Evolutionary conservation across 2,329 filamentous ascomycete species (phyloP), one percentile per base, ranked within the genome.

Genomic region (Xenoacremonium recifei): DNA sequence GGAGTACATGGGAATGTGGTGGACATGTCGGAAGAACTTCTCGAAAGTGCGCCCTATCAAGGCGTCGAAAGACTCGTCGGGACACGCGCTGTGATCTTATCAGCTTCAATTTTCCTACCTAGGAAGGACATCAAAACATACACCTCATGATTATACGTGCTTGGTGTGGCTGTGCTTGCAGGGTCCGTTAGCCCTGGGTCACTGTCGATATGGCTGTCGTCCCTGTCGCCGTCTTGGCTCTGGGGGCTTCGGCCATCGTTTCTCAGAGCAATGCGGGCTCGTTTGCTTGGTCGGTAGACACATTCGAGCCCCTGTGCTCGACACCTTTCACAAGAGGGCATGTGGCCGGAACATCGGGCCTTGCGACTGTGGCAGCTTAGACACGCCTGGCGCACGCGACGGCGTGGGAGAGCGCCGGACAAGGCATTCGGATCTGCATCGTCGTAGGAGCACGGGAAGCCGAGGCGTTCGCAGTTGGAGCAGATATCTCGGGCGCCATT

Each of bases 1-100:
- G 10, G 76, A 77, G 61, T 76, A 77, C 51, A 77, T 75, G 33
- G 77, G 75, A 38, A 80, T 76, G 47, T 80, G 77, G 59, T 80
- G 76, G 30, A 80, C 69, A 53, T 80, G 73, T 31, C 73, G 72
- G 57, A 80, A 80, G 62, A 79, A 80, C 50, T 73, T 71, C 51
- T 76, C 75, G 49, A 80, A 77, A 5, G 75, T 76, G 29, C 70
- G 70, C 37, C 71, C 65, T 30, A 77, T 74, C 19, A 80, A 56
- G 17, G 69, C 63, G 51, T 79, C 74, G 49, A 75, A 63, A 35
- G 65, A 64, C 47, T 71, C 70, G 53, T 76, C 66, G 13, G 56
- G 60, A 23, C 57, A 60, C 19, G 58, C 44, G 19, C 67, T 67
- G 41, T 25, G 41, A 31, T 39, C 50, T 20, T 15, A 44, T 61